Percentiles rank a stretch among this genome's conserved stretches.
phyloP scores from a whole-genome alignment of 1,139 yeast genomes.

The Kazachstania sp. region DNA sequence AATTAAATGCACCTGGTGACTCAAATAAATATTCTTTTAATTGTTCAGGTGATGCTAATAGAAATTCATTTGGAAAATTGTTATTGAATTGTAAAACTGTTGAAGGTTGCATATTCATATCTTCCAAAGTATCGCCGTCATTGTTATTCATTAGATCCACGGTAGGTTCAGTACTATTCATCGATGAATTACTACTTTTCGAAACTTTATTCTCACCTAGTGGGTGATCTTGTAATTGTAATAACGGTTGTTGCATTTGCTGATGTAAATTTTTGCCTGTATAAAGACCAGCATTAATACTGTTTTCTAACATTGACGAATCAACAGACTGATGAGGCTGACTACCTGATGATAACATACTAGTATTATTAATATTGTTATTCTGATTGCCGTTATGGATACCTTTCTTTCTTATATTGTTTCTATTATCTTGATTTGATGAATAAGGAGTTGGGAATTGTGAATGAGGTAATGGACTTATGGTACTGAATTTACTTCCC shows the following conservation, averaged over 20 bases:
- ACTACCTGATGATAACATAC: neutral
- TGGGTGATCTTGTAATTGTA: neutral
- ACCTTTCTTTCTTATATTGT: neutral
- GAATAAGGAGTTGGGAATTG: constrained; percentile 31
- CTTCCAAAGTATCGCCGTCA: constrained; percentile 12
- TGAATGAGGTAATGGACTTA: constrained; percentile 27
- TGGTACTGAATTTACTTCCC: constrained; percentile 23
- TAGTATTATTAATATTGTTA: constrained; percentile 1
- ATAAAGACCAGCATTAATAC: constrained; percentile 14
- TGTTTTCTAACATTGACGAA: constrained; percentile 24
- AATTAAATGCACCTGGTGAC: constrained; percentile 28
- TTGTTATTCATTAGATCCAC: neutral
- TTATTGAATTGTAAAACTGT: constrained; percentile 22
- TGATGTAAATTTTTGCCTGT: neutral
- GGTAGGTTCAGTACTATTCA: neutral
- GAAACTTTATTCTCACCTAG: neutral
- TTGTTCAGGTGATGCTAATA: constrained; percentile 29
- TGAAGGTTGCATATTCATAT: constrained; percentile 28
- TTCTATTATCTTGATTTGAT: constrained; percentile 11
- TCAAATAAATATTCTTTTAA: constrained; percentile 29
- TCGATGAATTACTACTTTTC: neutral
- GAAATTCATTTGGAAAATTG: constrained; percentile 23
- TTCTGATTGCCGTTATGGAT: constrained; percentile 3
- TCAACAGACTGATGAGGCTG: constrained; percentile 7
- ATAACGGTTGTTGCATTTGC: neutral